Conservation (phyloP, 805 yeast genomes). For the Kluyveromyces wickerhamii region DNA sequence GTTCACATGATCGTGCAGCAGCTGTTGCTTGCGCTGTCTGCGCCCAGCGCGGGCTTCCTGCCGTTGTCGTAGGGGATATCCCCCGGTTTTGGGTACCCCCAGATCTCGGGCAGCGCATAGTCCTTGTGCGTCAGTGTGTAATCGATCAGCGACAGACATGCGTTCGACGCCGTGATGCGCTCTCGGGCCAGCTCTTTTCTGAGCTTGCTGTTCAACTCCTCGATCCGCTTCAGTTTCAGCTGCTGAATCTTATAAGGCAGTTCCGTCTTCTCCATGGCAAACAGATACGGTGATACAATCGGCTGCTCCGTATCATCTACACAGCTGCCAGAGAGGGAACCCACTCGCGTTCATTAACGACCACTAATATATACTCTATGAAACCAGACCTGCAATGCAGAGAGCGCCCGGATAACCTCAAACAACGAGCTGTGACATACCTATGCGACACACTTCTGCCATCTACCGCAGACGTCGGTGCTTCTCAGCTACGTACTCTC, state of each 20-base stretch:
- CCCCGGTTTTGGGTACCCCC: constrained; percentile 34
- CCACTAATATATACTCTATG: too few species aligned
- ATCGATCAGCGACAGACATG: constrained; percentile 40
- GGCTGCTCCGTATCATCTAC: too few species aligned
- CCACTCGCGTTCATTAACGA: too few species aligned
- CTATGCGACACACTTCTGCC: too few species aligned
- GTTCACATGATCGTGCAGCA: constrained; percentile 33
- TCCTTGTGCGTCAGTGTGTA: constrained; percentile 31
- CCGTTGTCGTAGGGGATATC: constrained; percentile 32
- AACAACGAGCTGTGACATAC: too few species aligned
- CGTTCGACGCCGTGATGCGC: constrained; percentile 57
- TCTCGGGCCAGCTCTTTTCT: constrained; percentile 45
- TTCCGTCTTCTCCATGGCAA: too few species aligned
- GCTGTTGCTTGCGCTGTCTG: constrained; percentile 9
- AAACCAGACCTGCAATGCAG: too few species aligned
- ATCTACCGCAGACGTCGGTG: too few species aligned
- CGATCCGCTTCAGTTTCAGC: constrained; percentile 53
- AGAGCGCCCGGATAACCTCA: too few species aligned
- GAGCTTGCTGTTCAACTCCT: constrained; percentile 47
- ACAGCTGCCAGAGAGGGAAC: too few species aligned
- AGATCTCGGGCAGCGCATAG: constrained; percentile 33
- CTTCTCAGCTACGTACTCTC: too few species aligned
- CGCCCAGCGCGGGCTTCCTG: constrained; percentile 6
- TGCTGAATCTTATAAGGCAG: constrained; percentile 39
- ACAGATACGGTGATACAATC: too few species aligned